Percentiles rank a stretch among this genome's conserved stretches.
phyloP scores from a whole-genome alignment of 2,329 filamentous ascomycete genomes.

The Meredithiella fracta region DNA sequence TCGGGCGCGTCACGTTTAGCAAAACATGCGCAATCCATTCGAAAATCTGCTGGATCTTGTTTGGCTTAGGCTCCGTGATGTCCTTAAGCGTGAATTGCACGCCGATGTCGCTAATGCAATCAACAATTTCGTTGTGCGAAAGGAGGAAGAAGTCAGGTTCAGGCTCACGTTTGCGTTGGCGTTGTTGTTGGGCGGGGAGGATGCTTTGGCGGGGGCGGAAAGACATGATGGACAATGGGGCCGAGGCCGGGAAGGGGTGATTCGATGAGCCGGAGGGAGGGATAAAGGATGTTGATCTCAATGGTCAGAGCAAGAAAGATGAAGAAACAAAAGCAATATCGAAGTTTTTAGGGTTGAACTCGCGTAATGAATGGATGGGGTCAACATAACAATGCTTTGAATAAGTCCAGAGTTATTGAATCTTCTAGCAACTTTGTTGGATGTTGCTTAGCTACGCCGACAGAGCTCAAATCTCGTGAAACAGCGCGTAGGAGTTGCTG shows the following conservation, averaged over 20 bases:
- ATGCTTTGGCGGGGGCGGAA: slow-evolving; percentile 47
- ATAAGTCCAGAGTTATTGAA: no score
- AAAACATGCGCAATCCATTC: slow-evolving; percentile 94
- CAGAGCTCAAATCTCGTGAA: neutral
- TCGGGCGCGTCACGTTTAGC: slow-evolving; percentile 83
- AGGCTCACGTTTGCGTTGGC: slow-evolving; percentile 41
- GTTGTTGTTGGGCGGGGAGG: slow-evolving; percentile 33
- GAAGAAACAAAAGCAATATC: no score
- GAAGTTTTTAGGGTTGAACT: no score
- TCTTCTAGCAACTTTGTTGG: no score
- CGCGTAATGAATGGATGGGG: no score
- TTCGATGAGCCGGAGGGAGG: neutral
- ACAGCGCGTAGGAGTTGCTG: neutral
- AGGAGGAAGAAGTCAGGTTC: slow-evolving; percentile 45
- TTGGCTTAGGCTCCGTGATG: slow-evolving; percentile 81
- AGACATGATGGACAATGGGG: slow-evolving; percentile 27
- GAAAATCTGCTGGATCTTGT: slow-evolving; percentile 92
- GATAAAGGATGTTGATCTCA: neutral
- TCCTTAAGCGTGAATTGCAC: slow-evolving; percentile 76
- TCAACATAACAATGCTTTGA: no score
- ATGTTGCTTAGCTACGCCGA: neutral
- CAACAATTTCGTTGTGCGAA: slow-evolving; percentile 67
- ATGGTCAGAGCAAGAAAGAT: no score
- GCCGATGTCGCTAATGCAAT: slow-evolving; percentile 93
- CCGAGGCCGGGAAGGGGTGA: neutral